Evolutionary conservation across 345 rosid species (phyloP), one percentile per base, ranked within the genome.

Genomic region (Garcia nutans): DNA sequence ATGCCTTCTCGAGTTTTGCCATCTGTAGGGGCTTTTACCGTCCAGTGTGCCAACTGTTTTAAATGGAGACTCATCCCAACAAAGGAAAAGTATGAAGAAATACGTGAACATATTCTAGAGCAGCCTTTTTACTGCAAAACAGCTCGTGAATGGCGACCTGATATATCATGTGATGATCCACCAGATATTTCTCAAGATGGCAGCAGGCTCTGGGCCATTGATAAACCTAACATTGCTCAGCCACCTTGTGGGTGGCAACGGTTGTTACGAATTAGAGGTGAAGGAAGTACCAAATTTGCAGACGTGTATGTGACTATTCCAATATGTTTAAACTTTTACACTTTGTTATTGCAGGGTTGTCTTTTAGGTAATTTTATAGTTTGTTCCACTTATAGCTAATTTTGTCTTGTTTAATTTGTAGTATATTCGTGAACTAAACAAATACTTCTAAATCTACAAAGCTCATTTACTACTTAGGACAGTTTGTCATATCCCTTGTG

Each of bases 171-270:
- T 80, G 87, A 89, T 80, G 91, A 85, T 78, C 92, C 97, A 61
- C 81, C 88, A 0, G 99, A 95, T 86, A 90, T 95, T 70, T 82
- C 90, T 80, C 99, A 93, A 85, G 97, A 95, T 81, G 96, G 92
- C 57, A 88, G 94, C 59, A 84, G 92, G 81, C 86, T 95, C 41
- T 95, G 97, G 99, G 99, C 99, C 50, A 91, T 95, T 77, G 99
- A 93, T 81, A 91, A 90, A 60, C 99, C 97, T 16, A 91, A 88
- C 63, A 95, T 95, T 31, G 91, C 96, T 54, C 96, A 87, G 75
- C 97, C 99, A 10, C 99, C 99, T 58, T 78, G 80, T 63, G 97
- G 99, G 0, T 95, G 99, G 99, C 90, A 91, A 78, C 90, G 99
- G 65, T 77, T 87, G 47, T 82, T 93, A 37, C 82, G 89, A 45